A percentile compares a stretch with the other conserved stretches of the same genome.
phyloP scores from a whole-genome alignment of 805 yeast species.

The Sugiyamaella floridensis region DNA sequence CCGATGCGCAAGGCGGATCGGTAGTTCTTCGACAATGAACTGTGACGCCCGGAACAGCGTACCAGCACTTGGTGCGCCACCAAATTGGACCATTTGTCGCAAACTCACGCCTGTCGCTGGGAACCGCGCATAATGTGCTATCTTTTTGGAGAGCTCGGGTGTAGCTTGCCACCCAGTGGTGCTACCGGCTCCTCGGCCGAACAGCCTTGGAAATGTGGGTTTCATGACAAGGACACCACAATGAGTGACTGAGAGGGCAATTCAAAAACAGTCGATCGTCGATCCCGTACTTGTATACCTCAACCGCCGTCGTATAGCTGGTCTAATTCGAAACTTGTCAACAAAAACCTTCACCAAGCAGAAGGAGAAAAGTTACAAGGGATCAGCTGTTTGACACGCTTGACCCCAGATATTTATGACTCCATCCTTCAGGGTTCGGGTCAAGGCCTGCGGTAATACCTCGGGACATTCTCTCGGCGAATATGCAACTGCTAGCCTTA shows the following conservation, averaged over 20 bases:
- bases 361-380: not conserved
- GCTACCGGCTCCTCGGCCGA: conserved; percentile 4
- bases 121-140: conserved; percentile 58
- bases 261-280: not conserved
- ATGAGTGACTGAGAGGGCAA: not conserved
- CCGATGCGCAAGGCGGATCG: conserved; percentile 77
- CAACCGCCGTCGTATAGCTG: too few relatives aligned
- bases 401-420: not conserved
- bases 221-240: conserved; percentile 4
- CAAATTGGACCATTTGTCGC: conserved; percentile 88
- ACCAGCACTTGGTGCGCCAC: conserved; percentile 71
- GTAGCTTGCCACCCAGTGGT: conserved; percentile 29
- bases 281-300: too few relatives aligned
- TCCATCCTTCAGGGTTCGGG: not conserved
- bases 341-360: not conserved
- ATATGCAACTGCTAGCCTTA: too few relatives aligned
- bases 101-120: conserved; percentile 81
- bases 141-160: conserved; percentile 44
- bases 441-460: not conserved
- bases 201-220: conserved; percentile 1
- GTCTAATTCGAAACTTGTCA: not conserved
- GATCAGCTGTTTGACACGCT: not conserved
- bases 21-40: conserved; percentile 79
- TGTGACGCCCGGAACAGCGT: conserved; percentile 75
- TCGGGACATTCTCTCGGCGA: not conserved